Base-by-base conservation (phyloP, 176 grass and related monocot species). In the Aegilops sharonensis region DNA sequence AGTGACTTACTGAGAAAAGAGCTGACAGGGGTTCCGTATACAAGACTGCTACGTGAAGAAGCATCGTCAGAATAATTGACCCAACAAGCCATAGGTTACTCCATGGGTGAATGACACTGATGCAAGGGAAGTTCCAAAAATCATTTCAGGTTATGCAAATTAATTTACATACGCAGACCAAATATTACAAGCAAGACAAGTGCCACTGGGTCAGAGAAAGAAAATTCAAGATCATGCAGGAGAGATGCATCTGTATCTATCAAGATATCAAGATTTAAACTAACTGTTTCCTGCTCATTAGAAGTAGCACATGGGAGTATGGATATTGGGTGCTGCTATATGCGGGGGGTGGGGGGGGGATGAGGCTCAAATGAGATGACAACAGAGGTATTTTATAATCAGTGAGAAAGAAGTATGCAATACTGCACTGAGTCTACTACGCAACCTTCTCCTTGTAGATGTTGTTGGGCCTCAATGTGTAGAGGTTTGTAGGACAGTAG, bases 81-180 rank as follows among this genome's bases (percentile, higher is more conserved):
- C 86, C 97, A 89, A 99, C 72, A 75, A 99, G 94, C 97, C 97
- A 99, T 61, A 88, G 50, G 84, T 99, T 99, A 85, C 94, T 99
- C 97, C 97, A 99, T 78, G 97, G 97, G 9, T 50, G 88, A 87
- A 96, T 96, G n/a, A 91, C 87, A 85, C 97, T 99, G 86, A 89
- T 87, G 30, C 52, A 89, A 89, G n/a, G 27, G 62, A 79, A 76
- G 8, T 12, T 12, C 36, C 77, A 35, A 25, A 70, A 56, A 32
- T 35, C 68, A 35, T 31, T 61, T 78, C 56, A 81, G 27, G 15
- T 64, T 64, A 65, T 29, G 50, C 35, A 20, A 42, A 36, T 61
- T 64, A 56, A 64, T 65, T 75, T 73, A 40, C 4, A 52, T 1
- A 71, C 37, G 60, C 4, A 61, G n/a, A 31, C 27, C 48, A 71